phyloP scores from a whole-genome alignment of 164 flowering plant species.

The Annona cherimola region DNA sequence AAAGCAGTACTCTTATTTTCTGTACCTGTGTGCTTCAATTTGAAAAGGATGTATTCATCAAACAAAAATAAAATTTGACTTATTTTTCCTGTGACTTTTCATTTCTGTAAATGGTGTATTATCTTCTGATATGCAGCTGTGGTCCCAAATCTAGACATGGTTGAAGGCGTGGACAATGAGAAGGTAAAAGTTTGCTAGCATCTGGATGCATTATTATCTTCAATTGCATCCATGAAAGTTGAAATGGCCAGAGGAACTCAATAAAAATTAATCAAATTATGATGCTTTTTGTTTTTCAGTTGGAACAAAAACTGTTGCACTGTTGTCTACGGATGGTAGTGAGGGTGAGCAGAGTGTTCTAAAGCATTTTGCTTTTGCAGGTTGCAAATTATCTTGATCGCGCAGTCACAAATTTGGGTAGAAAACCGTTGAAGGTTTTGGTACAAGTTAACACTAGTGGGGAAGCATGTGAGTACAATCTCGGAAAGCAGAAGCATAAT shows the following conservation, averaged over 20 bases:
- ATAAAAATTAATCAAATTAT: background rate
- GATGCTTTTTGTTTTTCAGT: no score
- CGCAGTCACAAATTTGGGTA: conserved; percentile 52
- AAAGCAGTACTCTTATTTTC: no score
- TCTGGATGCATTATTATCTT: background rate
- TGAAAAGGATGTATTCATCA: no score
- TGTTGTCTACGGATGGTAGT: background rate
- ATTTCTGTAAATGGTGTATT: background rate
- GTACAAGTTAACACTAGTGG: conserved; percentile 98
- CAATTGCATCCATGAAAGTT: background rate
- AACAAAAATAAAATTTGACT: no score
- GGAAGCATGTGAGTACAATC: conserved; percentile 68
- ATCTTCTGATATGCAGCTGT: conserved; percentile 46
- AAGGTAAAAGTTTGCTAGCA: conserved; percentile 43
- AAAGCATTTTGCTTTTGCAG: conserved; percentile 27
- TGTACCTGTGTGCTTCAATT: no score
- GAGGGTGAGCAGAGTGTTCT: background rate
- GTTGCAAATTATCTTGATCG: conserved; percentile 79
- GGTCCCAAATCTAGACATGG: conserved; percentile 80
- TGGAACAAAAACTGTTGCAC: no score
- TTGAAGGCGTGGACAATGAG: conserved; percentile 79
- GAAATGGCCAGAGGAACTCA: background rate
- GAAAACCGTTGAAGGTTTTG: conserved; percentile 79
- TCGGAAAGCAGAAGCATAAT: no score
- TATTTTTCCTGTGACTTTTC: no score